phyloP scores from a whole-genome alignment of 164 flowering plant species.

The Nelumbo lutea region DNA sequence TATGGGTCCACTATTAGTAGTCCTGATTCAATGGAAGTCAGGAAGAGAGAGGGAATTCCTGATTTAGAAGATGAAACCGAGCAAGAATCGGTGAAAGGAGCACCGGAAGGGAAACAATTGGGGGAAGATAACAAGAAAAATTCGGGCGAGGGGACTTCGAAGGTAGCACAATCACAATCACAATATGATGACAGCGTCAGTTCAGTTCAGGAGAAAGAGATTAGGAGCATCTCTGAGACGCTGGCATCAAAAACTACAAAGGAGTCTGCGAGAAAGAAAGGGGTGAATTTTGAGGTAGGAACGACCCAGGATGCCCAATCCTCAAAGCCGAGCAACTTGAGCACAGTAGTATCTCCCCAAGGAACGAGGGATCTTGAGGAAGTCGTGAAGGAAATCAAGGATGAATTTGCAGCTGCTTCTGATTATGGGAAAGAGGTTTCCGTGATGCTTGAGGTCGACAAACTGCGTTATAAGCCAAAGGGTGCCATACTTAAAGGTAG shows the following conservation, averaged over 20 bases:
- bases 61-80: constrained; percentile 91
- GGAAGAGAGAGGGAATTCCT: constrained; percentile 94
- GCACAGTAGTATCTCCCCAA: constrained; percentile 39
- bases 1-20: constrained; percentile 57
- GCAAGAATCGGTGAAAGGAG: constrained; percentile 32
- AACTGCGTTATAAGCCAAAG: constrained; percentile 52
- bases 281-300: background rate
- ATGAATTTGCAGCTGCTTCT: constrained; percentile 59
- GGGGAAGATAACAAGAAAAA: constrained; percentile 17
- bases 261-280: background rate
- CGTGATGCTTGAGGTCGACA: constrained; percentile 59
- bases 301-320: constrained; percentile 36
- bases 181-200: background rate
- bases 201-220: constrained; percentile 1
- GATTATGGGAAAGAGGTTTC: constrained; percentile 65
- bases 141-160: constrained; percentile 25
- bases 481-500: constrained; percentile 53
- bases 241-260: background rate
- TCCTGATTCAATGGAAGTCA: constrained; percentile 80
- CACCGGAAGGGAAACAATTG: constrained; percentile 25
- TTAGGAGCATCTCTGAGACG: background rate
- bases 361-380: constrained; percentile 58
- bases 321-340: constrained; percentile 38
- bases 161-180: background rate
- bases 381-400: constrained; percentile 56